Evolutionary conservation across 768 basidiomycete genomes (phyloP).

Genomic region (Phanerodontia chrysosporium): DNA sequence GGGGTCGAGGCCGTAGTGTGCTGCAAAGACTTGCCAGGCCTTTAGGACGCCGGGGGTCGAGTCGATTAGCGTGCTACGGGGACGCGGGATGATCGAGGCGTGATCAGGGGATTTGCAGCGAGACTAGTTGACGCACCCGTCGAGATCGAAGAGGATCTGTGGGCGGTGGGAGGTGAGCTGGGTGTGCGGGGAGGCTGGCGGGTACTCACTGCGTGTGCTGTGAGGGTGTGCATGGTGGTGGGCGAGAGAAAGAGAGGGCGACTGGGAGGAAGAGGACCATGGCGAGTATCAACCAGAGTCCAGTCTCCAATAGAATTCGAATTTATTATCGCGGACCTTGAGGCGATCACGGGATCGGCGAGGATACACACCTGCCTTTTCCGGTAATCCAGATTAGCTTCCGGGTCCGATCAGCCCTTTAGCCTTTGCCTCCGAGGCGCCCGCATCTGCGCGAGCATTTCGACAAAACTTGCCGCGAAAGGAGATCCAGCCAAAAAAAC

Average conservation of each 20-base stretch:
- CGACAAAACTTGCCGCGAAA: too few relatives aligned
- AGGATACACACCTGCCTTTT: slow-evolving; percentile 2
- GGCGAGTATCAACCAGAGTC: neutral
- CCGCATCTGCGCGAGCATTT: neutral
- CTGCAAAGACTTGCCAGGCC: slow-evolving; percentile 71
- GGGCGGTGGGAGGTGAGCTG: neutral
- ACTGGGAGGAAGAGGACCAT: neutral
- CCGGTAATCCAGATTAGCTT: neutral
- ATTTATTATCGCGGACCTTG: slow-evolving; percentile 11
- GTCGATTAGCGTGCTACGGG: slow-evolving; percentile 66
- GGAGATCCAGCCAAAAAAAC: too few relatives aligned
- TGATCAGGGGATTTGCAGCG: neutral
- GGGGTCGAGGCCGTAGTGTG: slow-evolving; percentile 52
- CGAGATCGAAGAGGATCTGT: slow-evolving; percentile 68
- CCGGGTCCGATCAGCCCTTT: slow-evolving; percentile 2
- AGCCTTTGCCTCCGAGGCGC: neutral
- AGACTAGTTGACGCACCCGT: slow-evolving; percentile 43
- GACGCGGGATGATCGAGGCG: neutral
- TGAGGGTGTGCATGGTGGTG: slow-evolving; percentile 30
- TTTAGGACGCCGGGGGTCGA: slow-evolving; percentile 80
- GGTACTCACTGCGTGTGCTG: slow-evolving; percentile 49
- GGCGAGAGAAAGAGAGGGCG: neutral
- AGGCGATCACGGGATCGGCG: slow-evolving; percentile 7
- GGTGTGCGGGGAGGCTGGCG: neutral
- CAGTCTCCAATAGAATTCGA: slow-evolving; percentile 2